Evolutionary conservation across 192 early-diverging fungal genomes (phyloP).

Genomic region (Coemansia sp.): DNA sequence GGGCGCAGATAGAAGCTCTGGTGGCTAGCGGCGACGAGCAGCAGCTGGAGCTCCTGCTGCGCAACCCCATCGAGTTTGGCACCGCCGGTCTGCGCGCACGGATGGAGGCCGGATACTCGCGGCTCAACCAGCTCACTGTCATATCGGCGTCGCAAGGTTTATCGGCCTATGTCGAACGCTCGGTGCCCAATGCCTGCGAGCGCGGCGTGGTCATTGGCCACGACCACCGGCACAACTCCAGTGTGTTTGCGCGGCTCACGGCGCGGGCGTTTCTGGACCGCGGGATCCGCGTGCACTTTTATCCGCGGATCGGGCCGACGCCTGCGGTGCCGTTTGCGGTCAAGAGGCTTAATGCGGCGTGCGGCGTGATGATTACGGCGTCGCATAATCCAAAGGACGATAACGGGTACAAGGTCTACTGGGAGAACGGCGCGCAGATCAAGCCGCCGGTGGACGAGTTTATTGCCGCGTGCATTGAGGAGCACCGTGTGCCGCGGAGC

Average conservation of each 20-base stretch:
- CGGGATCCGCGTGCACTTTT: conserved; percentile 80
- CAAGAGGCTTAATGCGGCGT: conserved; percentile 63
- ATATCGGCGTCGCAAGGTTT: conserved; percentile 92
- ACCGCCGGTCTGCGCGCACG: conserved; percentile 85
- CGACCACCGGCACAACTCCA: conserved; percentile 91
- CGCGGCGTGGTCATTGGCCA: conserved; percentile 89
- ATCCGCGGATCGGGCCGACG: conserved; percentile 73
- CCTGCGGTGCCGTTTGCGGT: conserved; percentile 87
- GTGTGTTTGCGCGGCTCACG: conserved; percentile 76
- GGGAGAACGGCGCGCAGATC: conserved; percentile 90
- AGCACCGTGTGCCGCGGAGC: conserved; percentile 58
- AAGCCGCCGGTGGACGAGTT: conserved; percentile 83
- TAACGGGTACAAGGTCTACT: conserved; percentile 90
- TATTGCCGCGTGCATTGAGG: conserved; percentile 74
- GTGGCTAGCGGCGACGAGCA: conserved; percentile 17
- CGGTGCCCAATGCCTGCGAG: conserved; percentile 56
- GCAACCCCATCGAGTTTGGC: conserved; percentile 72
- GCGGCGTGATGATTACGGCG: conserved; percentile 96
- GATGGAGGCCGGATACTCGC: conserved; percentile 93
- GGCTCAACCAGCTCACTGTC: conserved; percentile 92
- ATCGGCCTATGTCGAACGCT: conserved; percentile 62
- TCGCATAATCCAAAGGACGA: conserved; percentile 94
- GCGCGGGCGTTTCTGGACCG: conserved; percentile 78
- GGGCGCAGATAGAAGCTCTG: conserved; percentile 39
- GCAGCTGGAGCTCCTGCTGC: conserved; percentile 34